Conservation (phyloP, 2,329 filamentous ascomycete genomes). For the Xenosphaeropsis pyriputrescens region DNA sequence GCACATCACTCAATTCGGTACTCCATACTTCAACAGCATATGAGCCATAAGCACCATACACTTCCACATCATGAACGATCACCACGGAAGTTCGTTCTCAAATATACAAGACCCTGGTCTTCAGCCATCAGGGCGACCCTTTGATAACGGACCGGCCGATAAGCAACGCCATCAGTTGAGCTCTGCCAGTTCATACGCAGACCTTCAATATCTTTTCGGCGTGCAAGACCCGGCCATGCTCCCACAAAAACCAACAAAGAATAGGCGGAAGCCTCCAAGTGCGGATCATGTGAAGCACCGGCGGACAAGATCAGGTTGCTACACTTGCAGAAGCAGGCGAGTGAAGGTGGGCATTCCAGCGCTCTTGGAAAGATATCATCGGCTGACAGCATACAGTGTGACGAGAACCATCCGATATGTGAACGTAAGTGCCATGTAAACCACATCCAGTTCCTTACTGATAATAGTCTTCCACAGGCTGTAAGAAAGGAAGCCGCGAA, state of each 20-base stretch:
- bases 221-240: conserved; percentile 14
- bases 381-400: conserved; percentile 48
- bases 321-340: conserved; percentile 74
- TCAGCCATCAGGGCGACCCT: too few relatives aligned
- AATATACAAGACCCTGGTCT: too few relatives aligned
- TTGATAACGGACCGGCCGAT: too few relatives aligned
- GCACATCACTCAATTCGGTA: too few relatives aligned
- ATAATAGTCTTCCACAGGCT: conserved; percentile 37
- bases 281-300: conserved; percentile 64
- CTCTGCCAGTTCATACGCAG: conserved; percentile 14
- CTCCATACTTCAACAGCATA: too few relatives aligned
- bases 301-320: conserved; percentile 86
- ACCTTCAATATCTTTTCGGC: conserved; percentile 16
- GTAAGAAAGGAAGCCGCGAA: conserved; percentile 79
- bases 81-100: too few relatives aligned
- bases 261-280: conserved; percentile 13
- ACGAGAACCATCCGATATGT: conserved; percentile 76
- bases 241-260: conserved; percentile 11
- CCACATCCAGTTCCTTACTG: conserved; percentile 11
- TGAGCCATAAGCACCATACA: too few relatives aligned
- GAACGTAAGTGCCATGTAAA: conserved; percentile 39
- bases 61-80: too few relatives aligned
- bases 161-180: conserved; percentile 6
- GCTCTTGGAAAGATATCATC: background rate
- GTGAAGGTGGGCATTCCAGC: conserved; percentile 48